These are phyloP conservation scores for Termitomyces sp. DNA, from an alignment of 1,284 basidiomycete genomes.

Conservation along the genomic window DNA sequence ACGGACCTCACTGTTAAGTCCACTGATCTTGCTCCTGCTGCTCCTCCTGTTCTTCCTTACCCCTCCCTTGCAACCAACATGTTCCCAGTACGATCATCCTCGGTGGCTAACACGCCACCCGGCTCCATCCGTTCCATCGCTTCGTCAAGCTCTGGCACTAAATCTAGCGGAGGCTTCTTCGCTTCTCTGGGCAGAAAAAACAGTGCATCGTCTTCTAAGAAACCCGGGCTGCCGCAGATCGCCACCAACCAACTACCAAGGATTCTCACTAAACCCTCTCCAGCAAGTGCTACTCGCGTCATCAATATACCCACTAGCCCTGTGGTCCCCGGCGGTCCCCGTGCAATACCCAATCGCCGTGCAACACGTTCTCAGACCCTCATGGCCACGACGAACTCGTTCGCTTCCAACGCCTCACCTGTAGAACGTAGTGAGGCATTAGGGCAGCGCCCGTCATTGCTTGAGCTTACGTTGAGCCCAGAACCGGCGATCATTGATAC, in stretches of 20 bases:
- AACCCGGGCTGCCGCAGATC: conserved; percentile 28
- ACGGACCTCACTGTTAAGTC: conserved; percentile 59
- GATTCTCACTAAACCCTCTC: conserved; percentile 39
- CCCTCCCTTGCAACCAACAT: conserved; percentile 37
- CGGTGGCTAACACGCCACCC: conserved; percentile 28
- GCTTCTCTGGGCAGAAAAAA: conserved; percentile 68
- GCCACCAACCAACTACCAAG: conserved; percentile 28
- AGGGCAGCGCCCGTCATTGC: conserved; percentile 49
- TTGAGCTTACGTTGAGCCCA: conserved; percentile 22
- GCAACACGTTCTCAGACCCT: conserved; percentile 64
- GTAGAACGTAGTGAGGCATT: conserved; percentile 38
- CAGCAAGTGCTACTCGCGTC: conserved; percentile 27
- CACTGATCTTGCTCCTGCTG: conserved; percentile 39
- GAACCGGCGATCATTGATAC: conserved; percentile 22
- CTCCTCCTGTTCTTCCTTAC: conserved; percentile 73
- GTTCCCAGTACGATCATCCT: conserved; percentile 27
- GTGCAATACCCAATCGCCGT: conserved; percentile 56
- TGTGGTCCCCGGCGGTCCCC: conserved; percentile 68
- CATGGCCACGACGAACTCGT: conserved; percentile 37
- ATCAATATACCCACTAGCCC: conserved; percentile 39
- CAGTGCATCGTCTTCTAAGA: conserved; percentile 38
- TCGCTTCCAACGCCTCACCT: conserved; percentile 25
- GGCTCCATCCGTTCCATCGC: conserved; percentile 34
- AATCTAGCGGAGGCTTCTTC: conserved; percentile 56
- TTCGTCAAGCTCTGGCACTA: conserved; percentile 32